These are phyloP conservation scores for Elaphomyces granulatus DNA, from an alignment of 495 filamentous ascomycete species.

Conservation along the genomic window DNA sequence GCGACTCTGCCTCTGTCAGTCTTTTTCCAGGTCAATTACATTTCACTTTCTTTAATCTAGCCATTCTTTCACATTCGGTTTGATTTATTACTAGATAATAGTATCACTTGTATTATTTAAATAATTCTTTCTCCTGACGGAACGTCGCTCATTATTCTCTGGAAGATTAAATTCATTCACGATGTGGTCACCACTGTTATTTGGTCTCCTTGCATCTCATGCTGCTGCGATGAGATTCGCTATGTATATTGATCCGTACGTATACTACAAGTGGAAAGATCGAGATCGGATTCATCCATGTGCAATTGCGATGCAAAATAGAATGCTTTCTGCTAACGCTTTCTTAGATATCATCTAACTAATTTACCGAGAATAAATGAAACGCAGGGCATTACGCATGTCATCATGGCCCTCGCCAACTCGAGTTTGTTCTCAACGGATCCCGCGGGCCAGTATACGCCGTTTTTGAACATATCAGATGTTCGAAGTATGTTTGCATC, in stretches of 20 bases:
- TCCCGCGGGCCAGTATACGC: constrained; percentile 31
- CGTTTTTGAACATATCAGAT: constrained; percentile 44
- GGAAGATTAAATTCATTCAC: too few species aligned
- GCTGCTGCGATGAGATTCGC: constrained; percentile 19
- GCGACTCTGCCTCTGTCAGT: too few species aligned
- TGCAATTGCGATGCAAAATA: too few species aligned
- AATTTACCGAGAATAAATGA: constrained; percentile 15
- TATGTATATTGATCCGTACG: constrained; percentile 31
- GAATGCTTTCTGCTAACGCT: not conserved
- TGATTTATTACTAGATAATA: too few species aligned
- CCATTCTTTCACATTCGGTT: too few species aligned
- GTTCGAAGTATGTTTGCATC: constrained; percentile 43
- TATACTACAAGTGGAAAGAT: not conserved
- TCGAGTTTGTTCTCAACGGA: constrained; percentile 44
- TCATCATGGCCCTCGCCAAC: constrained; percentile 53
- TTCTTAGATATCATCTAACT: constrained; percentile 18
- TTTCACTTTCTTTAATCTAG: too few species aligned
- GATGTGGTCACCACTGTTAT: too few species aligned
- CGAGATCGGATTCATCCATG: not conserved
- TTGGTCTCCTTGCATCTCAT: constrained; percentile 21
- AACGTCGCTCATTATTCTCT: too few species aligned
- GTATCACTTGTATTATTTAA: too few species aligned
- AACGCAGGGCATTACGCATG: constrained; percentile 34
- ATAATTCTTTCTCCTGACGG: too few species aligned
- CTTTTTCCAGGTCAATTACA: too few species aligned